Evolutionary conservation across 192 early-diverging fungal genomes (phyloP), one percentile per base, ranked within the genome.

Genomic region (Entomortierella parvispora): DNA sequence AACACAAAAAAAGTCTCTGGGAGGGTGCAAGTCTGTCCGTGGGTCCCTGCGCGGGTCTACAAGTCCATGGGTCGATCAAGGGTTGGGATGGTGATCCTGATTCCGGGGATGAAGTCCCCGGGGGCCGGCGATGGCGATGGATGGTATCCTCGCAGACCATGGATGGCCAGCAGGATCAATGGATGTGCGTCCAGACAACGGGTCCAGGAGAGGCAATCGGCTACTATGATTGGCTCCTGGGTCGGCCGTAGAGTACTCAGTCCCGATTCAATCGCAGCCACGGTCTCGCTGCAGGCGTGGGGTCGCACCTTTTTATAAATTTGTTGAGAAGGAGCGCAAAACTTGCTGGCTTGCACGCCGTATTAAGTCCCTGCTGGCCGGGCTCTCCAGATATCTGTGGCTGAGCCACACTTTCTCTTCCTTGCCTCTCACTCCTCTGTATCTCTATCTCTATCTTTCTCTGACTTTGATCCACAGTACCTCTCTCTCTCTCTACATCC

Each of bases 271-370:
- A 52, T 25, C 50, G 44, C 18, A 31, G 25, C 42, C 3, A 32
- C 5, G n/a, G 43, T 59, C 48, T 47, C 42, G 42, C 53, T 52
- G 5, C 5, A 12, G 37, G 12, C 37, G 37, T 40, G 37, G 12
- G 37, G 37, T 12, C 69, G 69, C 69, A 71, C 69, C 69, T 71
- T 44, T 71, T 44, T 62, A 58, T 44, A 71, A 61, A 71, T 40
- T 40, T 5, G 37, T 40, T 40, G 37, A 40, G 37, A 40, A 40
- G 37, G 37, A 40, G 12, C 37, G 12, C 37, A 40, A 40, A n/a
- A 40, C 12, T 40, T 40, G 37, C 37, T 40, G 37, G 7, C 37
- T 40, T 5, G 37, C 5, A 12, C 37, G 5, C 37, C 37, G 7
- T 40, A 9, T 40, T 40, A 9, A 40, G 37, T 40, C 12, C 37